These are phyloP conservation scores for Metarhizium sp. DNA, from an alignment of 2,329 filamentous ascomycete species.

Conservation along the genomic window DNA sequence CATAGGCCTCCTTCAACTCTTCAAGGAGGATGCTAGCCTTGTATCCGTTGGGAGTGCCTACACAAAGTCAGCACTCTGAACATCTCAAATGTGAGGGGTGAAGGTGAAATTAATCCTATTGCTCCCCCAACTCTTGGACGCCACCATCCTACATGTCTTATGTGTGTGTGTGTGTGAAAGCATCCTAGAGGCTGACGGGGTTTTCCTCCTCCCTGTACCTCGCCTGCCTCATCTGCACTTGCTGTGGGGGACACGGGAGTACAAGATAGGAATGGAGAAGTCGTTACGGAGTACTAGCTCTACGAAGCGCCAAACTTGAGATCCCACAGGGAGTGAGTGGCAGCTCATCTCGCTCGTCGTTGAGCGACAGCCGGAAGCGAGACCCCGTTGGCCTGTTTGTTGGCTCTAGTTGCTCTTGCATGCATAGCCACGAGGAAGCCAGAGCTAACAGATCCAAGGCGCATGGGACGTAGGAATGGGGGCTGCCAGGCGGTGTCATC, in stretches of 20 bases:
- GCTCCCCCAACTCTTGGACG: background rate
- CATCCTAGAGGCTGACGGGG: background rate
- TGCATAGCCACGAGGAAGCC: background rate
- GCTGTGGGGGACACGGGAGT: background rate
- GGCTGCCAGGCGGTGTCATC: background rate
- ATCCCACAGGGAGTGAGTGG: background rate
- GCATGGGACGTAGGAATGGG: background rate
- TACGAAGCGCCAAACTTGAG: too few species aligned
- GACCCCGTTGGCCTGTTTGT: background rate
- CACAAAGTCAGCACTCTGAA: constrained; percentile 5
- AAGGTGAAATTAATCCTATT: background rate
- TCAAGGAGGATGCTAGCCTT: constrained; percentile 55
- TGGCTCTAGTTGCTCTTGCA: background rate
- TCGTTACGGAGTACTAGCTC: background rate
- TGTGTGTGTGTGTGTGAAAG: background rate
- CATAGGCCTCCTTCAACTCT: constrained; percentile 57
- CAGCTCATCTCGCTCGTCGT: background rate
- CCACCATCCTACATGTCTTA: background rate
- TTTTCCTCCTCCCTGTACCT: background rate
- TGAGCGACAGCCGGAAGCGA: background rate
- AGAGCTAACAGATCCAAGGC: background rate
- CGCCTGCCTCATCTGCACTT: background rate
- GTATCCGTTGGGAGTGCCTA: constrained; percentile 42
- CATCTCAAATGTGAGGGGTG: background rate
- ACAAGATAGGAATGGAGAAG: background rate